A percentile compares a stretch with the other conserved stretches of the same genome.
Evolutionary conservation across 2,329 filamentous ascomycete species (phyloP).

Genomic region (Xylaria sp.): DNA sequence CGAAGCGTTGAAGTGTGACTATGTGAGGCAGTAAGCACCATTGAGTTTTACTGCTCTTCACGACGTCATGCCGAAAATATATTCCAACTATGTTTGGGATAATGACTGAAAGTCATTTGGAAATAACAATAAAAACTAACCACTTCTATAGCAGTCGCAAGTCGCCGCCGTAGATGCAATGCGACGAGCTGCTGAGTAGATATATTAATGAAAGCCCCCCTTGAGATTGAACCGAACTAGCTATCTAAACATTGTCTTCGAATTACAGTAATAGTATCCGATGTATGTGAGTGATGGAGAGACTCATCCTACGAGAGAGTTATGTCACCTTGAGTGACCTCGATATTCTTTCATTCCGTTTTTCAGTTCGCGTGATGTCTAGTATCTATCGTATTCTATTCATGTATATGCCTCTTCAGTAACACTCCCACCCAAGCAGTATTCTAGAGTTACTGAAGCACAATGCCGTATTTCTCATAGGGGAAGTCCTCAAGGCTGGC

Average conservation of each 20-base stretch:
- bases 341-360: background rate
- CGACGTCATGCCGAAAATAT: background rate
- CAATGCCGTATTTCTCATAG: conserved; percentile 53
- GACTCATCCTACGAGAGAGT: background rate
- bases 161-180: background rate
- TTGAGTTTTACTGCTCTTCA: background rate
- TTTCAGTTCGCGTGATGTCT: background rate
- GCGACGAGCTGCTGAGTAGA: no score
- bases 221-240: no score
- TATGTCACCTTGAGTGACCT: background rate
- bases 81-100: background rate
- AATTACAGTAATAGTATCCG: no score
- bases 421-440: background rate
- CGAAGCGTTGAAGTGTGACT: background rate
- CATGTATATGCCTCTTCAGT: background rate
- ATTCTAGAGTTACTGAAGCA: conserved; percentile 14
- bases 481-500: conserved; percentile 52
- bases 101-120: background rate
- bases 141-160: background rate
- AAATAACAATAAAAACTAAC: background rate
- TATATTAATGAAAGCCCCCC: no score
- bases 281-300: no score
- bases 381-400: conserved; percentile 6
- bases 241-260: no score
- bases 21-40: background rate